Evolutionary conservation across 768 basidiomycete species (phyloP).

Genomic region (Amanita rubescens): DNA sequence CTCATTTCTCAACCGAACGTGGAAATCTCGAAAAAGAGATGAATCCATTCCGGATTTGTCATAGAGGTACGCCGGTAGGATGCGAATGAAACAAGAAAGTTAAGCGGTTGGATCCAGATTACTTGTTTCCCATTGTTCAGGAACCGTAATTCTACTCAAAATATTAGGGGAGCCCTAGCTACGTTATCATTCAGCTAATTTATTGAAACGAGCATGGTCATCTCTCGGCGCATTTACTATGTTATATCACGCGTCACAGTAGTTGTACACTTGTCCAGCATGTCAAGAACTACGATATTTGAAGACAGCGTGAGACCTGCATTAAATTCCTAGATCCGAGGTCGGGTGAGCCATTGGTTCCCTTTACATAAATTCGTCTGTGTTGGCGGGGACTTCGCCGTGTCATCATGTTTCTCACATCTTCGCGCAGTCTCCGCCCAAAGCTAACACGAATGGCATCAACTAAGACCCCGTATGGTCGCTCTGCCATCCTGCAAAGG

Average conservation of each 20-base stretch:
- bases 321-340: too few relatives aligned
- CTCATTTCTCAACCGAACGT: conserved; percentile 55
- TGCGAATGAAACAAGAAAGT: not conserved
- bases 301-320: too few relatives aligned
- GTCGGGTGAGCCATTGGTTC: too few relatives aligned
- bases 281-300: too few relatives aligned
- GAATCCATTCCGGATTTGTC: conserved; percentile 32
- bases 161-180: too few relatives aligned
- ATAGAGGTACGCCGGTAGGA: conserved; percentile 13
- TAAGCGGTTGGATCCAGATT: not conserved
- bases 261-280: too few relatives aligned
- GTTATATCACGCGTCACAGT: too few relatives aligned
- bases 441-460: conserved; percentile 30
- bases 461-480: conserved; percentile 35
- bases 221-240: too few relatives aligned
- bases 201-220: too few relatives aligned
- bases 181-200: not conserved
- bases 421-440: conserved; percentile 14
- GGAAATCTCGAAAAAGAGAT: conserved; percentile 41
- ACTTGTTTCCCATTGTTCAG: not conserved
- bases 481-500: conserved; percentile 54
- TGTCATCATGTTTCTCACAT: conserved; percentile 11
- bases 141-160: too few relatives aligned
- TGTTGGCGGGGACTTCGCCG: not conserved
- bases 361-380: too few relatives aligned